Conservation (phyloP, 345 rosid species). For the Linum tenue region DNA sequence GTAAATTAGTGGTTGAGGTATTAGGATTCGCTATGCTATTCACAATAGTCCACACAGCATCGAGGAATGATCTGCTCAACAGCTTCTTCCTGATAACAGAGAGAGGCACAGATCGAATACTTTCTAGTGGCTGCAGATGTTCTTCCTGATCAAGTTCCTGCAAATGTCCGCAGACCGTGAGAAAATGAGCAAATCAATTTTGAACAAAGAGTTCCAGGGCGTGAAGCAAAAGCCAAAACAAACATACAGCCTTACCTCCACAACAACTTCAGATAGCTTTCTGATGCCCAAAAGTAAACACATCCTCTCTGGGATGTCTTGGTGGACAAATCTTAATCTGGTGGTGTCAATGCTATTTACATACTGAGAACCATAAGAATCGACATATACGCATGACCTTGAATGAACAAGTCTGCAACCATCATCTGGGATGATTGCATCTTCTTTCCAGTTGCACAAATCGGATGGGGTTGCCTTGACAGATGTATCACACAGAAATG, state of each 20-base stretch:
- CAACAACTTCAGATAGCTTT: constrained; percentile 79
- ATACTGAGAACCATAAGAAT: constrained; percentile 70
- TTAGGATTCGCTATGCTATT: constrained; percentile 26
- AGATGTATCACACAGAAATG: constrained; percentile 49
- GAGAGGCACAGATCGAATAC: constrained; percentile 50
- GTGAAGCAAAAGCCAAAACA: background rate
- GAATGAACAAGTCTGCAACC: constrained; percentile 89
- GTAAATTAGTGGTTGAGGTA: constrained; percentile 25
- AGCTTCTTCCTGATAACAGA: constrained; percentile 45
- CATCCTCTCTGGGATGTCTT: constrained; percentile 62
- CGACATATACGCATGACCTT: constrained; percentile 60
- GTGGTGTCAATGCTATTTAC: constrained; percentile 60
- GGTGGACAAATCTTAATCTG: constrained; percentile 77
- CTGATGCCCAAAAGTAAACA: constrained; percentile 57
- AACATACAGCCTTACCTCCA: constrained; percentile 43
- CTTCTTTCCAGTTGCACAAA: constrained; percentile 34
- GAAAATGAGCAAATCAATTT: constrained; percentile 7
- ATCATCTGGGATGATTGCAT: constrained; percentile 78
- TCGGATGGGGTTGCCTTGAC: constrained; percentile 24
- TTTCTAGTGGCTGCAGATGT: constrained; percentile 40
- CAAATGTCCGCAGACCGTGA: constrained; percentile 10
- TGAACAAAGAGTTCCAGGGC: background rate
- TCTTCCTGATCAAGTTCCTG: constrained; percentile 64
- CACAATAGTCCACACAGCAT: constrained; percentile 53
- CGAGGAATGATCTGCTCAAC: constrained; percentile 57